Base-by-base conservation (phyloP, 345 rosid genomes). In the Cochlearia excelsa region DNA sequence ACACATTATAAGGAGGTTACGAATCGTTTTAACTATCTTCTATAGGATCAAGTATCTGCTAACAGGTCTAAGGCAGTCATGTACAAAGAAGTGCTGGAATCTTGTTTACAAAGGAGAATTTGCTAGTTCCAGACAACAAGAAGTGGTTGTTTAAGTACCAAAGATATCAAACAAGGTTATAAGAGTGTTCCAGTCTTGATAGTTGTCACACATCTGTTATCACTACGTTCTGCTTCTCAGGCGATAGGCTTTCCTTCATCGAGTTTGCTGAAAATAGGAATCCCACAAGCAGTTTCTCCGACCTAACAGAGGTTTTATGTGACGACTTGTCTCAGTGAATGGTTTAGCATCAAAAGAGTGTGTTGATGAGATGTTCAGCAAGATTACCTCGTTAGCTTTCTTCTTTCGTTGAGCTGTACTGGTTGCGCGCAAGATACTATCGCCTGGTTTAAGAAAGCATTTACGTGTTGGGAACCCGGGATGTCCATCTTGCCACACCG, bases 401-500 rank as follows among this genome's bases (percentile, higher is more conserved):
- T 27, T 64, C 65, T 26, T 51, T 0, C 43, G 3, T 8, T 26
- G 30, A 43, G 60, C 23, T 57, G 69, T 63, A 51, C 54, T 43
- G 45, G 74, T 63, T 44, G 30, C 26, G 26, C 3, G 23, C 31
- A 63, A 44, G 69, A 70, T 6, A 11, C 69, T 70, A 38, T 51
- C 38, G 38, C 69, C 74, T 57, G 61, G 69, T 63, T 56, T 51
- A 50, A 51, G 55, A 51, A 3, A 23, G 44, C 61, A 0, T 45
- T 9, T 59, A 9, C 41, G 41, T 26, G 6, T 30, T 43, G 72
- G 54, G 38, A 80, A 52, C 38, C 78, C 78, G 16, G 81, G 85
- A 59, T 73, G 69, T 31, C 67, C 82, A 1, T 67, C 77, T 28
- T 49, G 67, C 95, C 95, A 87, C 54, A 68, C 61, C 56, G 83